These are phyloP conservation scores for Mychonastes homosphaera DNA, from an alignment of 139 green algal genomes.

Conservation along the genomic window DNA sequence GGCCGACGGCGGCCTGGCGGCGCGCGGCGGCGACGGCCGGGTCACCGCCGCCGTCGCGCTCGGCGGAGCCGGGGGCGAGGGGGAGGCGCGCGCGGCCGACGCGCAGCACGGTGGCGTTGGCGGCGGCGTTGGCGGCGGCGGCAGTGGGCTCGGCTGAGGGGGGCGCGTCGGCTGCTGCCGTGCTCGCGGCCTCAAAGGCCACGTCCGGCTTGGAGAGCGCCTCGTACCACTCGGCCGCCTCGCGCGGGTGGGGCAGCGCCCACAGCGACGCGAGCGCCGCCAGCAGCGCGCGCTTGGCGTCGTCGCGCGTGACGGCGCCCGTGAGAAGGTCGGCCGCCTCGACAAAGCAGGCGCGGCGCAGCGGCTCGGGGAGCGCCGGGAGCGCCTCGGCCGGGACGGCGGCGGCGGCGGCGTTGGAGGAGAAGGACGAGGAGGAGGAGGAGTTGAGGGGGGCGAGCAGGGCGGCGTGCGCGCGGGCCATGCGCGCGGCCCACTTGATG, in stretches of 20 bases:
- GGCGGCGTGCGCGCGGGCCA: constrained; percentile 32
- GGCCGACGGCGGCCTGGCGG: constrained; percentile 3
- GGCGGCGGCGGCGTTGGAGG: background rate
- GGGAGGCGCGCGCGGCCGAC: constrained; percentile 15
- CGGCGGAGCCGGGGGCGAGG: constrained; percentile 1
- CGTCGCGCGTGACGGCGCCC: constrained; percentile 24
- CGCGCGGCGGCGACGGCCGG: background rate
- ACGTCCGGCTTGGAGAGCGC: constrained; percentile 54
- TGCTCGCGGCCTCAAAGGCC: constrained; percentile 10
- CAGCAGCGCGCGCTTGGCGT: constrained; percentile 31
- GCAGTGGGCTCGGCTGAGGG: background rate
- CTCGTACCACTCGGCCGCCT: constrained; percentile 28
- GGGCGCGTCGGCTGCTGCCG: too few relatives aligned
- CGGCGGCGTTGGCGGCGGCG: background rate
- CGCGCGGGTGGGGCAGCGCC: constrained; percentile 25
- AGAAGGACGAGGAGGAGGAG: constrained; percentile 2
- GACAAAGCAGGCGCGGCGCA: constrained; percentile 28
- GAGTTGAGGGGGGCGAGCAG: constrained; percentile 5
- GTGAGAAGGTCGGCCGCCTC: constrained; percentile 38
- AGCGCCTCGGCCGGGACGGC: constrained; percentile 6
- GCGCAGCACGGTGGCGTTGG: background rate
- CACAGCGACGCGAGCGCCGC: constrained; percentile 43
- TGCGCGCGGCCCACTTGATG: constrained; percentile 71
- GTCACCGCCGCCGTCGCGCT: too few relatives aligned
- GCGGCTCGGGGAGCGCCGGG: constrained; percentile 8